Evolutionary conservation across 2,329 filamentous ascomycete species (phyloP), one percentile per base, ranked within the genome.

Genomic region (Metarhizium brunneum): DNA sequence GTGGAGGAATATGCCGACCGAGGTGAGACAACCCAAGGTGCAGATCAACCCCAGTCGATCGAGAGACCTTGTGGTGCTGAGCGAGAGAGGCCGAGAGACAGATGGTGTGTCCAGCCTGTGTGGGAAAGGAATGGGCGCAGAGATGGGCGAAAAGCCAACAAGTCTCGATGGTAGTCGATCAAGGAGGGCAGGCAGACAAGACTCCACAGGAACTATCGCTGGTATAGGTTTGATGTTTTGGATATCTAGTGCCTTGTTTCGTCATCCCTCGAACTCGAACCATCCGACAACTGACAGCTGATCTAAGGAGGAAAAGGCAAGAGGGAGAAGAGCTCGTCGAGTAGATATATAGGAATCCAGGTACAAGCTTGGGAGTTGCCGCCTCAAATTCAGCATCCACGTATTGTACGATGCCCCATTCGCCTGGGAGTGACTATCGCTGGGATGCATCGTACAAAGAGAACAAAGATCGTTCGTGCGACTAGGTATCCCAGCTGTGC

Each of bases 1-100:
- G 62, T 60, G 59, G 65, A 66, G 63, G 63, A 66, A 59, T 59
- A 65, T 64, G 62, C 63, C 62, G 65, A 60, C 56, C 59, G 55
- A 55, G 25, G 59, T 70, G 61, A 73, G 70, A 72, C 70, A 73
- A 56, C 18, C 47, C 58, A 60, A 65, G 59, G 60, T 65, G 66
- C 60, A 66, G 66, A 70, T 72, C 67, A 66, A 66, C 62, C 64
- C 61, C 60, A 56, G 60, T 53, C 65, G 61, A 66, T 69, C 64
- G 63, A 62, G 59, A 65, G 65, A 64, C 63, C 47, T 64, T 57
- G 60, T 57, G 59, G 62, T 64, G 56, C 60, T 61, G 57, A 58
- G 61, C 61, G 57, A 64, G 64, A 67, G 65, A 63, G 58, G 61
- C 65, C 63, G 65, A 69, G 70, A 73, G 66, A 72, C 65, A 71